Percentiles rank a stretch among this genome's conserved stretches.
These are phyloP conservation scores for Microcyclospora pomicola DNA, from an alignment of 2,329 filamentous ascomycete genomes.

Conservation along the genomic window DNA sequence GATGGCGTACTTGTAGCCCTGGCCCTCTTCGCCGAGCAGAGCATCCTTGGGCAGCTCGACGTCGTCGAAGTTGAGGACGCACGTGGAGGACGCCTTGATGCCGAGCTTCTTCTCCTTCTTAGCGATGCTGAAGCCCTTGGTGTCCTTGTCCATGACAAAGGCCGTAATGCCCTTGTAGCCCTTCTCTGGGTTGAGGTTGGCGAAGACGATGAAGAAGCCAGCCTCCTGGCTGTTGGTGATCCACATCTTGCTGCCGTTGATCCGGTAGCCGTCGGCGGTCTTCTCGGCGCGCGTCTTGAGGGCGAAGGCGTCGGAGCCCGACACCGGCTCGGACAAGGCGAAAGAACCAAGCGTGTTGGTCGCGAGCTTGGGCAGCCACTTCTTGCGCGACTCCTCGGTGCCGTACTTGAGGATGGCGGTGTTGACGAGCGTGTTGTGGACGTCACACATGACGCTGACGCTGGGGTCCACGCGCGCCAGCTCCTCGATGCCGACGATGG, in stretches of 20 bases:
- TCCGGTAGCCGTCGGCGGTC: constrained; percentile 69
- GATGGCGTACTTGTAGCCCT: constrained; percentile 98
- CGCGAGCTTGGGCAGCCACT: constrained; percentile 78
- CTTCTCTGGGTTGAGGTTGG: constrained; percentile 81
- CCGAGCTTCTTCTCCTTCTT: constrained; percentile 99
- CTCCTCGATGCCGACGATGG: constrained; percentile 95
- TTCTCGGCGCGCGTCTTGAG: constrained; percentile 80
- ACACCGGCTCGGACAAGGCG: constrained; percentile 37
- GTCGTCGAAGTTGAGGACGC: constrained; percentile 94
- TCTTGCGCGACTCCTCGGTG: constrained; percentile 61
- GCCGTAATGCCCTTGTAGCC: constrained; percentile 96
- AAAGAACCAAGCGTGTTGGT: constrained; percentile 62
- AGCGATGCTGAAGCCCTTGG: constrained; percentile 79
- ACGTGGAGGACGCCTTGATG: constrained; percentile 89
- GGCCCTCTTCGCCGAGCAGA: constrained; percentile 72
- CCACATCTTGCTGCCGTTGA: constrained; percentile 97
- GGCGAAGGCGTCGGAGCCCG: constrained; percentile 91
- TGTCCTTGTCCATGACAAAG: constrained; percentile 85
- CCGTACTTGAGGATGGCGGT: constrained; percentile 81
- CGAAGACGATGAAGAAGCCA: constrained; percentile 92
- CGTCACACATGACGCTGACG: constrained; percentile 88
- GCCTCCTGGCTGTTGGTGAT: constrained; percentile 96
- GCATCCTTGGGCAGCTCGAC: constrained; percentile 81
- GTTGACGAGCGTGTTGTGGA: constrained; percentile 97
- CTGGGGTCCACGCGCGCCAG: constrained; percentile 85